Base-by-base conservation (phyloP, 805 yeast species). In the Metschnikowia gelsemii region DNA sequence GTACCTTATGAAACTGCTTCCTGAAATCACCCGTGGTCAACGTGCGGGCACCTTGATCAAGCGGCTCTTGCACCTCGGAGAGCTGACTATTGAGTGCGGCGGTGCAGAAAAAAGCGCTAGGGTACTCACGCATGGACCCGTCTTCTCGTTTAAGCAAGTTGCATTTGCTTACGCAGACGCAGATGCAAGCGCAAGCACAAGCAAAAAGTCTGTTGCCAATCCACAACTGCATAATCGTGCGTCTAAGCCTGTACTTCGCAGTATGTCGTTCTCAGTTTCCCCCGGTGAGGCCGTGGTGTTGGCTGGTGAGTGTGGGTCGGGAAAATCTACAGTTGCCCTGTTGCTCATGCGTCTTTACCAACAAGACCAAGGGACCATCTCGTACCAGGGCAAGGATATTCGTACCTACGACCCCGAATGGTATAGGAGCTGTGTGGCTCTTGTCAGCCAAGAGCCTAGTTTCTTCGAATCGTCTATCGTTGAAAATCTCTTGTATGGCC, bases 251-350 rank as follows among this genome's bases (percentile, higher is more conserved):
- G 53, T 75, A 3, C 66, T 84, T 23, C 60, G 64, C 1, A 52
- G 71, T 22, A 51, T 85, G 5, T 59, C 61, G 8, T 63, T 84
- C 23, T 31, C 44, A 0, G 57, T 90, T 2, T 21, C 54, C 0
- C 52, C 63, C 8, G 76, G 78, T 14, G 77, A 79, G 42, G 66
- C 76, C 0, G 67, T 84, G 16, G 93, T 87, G 0, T 61, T 93
- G 1, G 78, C 82, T 3, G 99, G 99, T 0, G 79, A 76, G 25
- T 87, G 97, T 2, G 99, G 99, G 0, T 75, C 84, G 11, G 99
- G 99, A 0, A 93, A 93, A 61, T 84, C 96, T 0, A 88, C 98
- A 0, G 47, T 91, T 1, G 62, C 79, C 0, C 66, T 73, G 1
- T 51, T 90, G 9, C 48, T 90, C 0, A 61, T 80, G 1, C 66